Conservation (phyloP, 371 early-diverging fungal genomes). For the Parasitella parasitica region DNA sequence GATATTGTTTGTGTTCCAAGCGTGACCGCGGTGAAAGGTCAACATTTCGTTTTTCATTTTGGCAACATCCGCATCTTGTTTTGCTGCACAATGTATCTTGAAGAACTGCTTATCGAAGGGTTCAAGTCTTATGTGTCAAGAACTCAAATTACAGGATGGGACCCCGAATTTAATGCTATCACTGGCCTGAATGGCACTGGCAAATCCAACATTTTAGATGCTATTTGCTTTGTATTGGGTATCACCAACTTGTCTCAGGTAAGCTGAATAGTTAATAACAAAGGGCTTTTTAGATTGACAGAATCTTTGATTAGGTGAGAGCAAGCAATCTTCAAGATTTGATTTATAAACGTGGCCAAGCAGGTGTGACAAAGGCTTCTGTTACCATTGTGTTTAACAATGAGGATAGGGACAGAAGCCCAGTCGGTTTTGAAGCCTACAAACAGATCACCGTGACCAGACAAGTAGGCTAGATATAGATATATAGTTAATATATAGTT, state of each 20-base stretch:
- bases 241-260: constrained; percentile 88
- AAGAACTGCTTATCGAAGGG: constrained; percentile 96
- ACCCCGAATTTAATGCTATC: constrained; percentile 98
- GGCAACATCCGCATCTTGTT: not conserved
- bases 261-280: constrained; percentile 71
- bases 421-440: constrained; percentile 89
- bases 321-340: constrained; percentile 94
- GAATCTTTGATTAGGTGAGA: constrained; percentile 95
- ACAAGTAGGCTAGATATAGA: constrained; percentile 61
- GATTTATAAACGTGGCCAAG: constrained; percentile 97
- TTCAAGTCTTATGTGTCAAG: constrained; percentile 97
- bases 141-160: constrained; percentile 95
- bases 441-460: constrained; percentile 91
- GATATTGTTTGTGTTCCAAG: no score
- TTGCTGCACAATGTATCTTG: constrained; percentile 71
- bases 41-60: not conserved
- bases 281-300: no score
- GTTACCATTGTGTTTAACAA: constrained; percentile 98
- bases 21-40: not conserved
- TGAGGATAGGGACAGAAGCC: constrained; percentile 79
- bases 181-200: constrained; percentile 99
- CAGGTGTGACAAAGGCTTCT: constrained; percentile 95
- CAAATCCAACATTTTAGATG: constrained; percentile 99
- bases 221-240: constrained; percentile 99
- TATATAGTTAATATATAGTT: not conserved